Conservation (phyloP, 1,284 basidiomycete genomes). For the Cryptococcus amylolentus region DNA sequence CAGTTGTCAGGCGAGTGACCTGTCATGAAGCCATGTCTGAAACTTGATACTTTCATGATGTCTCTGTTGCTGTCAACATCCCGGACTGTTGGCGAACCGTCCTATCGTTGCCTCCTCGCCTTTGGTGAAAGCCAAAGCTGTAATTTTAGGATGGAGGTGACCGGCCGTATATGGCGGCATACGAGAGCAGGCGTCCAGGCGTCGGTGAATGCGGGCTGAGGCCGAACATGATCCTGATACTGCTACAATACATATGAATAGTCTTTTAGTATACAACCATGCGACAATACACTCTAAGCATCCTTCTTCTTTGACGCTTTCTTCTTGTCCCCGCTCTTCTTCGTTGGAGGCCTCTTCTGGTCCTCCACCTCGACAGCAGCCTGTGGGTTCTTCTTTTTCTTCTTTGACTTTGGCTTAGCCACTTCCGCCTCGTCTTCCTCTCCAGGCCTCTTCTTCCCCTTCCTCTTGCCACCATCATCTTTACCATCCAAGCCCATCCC, state of each 20-base stretch:
- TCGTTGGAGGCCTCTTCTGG: constrained; percentile 3
- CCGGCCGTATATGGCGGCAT: too few species aligned
- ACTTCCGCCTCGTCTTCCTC: constrained; percentile 15
- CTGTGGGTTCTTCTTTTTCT: constrained; percentile 14
- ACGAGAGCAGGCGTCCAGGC: too few species aligned
- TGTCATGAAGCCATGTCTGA: too few species aligned
- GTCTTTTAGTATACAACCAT: background rate
- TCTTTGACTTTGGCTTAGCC: constrained; percentile 13
- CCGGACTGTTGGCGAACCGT: too few species aligned
- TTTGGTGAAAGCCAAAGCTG: too few species aligned
- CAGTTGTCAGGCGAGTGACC: too few species aligned
- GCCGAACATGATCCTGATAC: too few species aligned
- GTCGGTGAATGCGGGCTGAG: too few species aligned
- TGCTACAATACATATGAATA: background rate
- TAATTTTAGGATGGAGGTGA: too few species aligned
- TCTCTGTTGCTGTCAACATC: too few species aligned
- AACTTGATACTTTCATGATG: too few species aligned
- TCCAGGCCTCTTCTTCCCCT: constrained; percentile 25
- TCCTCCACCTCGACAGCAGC: constrained; percentile 2
- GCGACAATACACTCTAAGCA: background rate
- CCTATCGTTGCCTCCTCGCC: too few species aligned
- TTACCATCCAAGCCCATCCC: background rate
- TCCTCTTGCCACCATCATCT: constrained; percentile 12
- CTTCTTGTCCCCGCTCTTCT: constrained; percentile 1
- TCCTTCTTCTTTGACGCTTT: constrained; percentile 9